Conservation (phyloP, 305 asterid species). For the Fraxinus xanthoxyloides region DNA sequence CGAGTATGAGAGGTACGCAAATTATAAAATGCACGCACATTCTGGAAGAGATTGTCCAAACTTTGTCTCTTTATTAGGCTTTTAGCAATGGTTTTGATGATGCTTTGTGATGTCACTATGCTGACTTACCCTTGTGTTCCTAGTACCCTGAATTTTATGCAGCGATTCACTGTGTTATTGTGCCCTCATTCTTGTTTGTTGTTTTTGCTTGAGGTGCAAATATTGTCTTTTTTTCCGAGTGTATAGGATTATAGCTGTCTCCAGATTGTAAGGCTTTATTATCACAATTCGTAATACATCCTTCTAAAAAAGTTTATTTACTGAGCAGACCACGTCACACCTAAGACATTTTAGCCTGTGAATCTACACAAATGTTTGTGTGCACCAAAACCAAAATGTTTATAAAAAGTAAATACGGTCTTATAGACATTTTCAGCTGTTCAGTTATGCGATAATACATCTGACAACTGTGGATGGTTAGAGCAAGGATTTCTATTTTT, state of each 20-base stretch:
- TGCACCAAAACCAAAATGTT: background rate
- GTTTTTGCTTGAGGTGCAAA: slow-evolving; percentile 1
- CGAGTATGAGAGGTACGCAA: slow-evolving; percentile 52
- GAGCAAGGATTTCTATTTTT: background rate
- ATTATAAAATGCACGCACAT: background rate
- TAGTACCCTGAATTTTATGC: background rate
- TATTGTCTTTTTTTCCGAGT: background rate
- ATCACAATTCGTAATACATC: background rate
- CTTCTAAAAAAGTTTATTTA: background rate
- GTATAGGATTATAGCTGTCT: background rate
- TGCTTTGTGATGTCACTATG: background rate
- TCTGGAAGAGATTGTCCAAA: background rate
- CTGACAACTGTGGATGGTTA: background rate
- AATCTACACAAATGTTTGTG: background rate
- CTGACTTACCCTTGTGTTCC: slow-evolving; percentile 5
- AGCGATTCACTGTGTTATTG: background rate
- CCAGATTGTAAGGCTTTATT: background rate
- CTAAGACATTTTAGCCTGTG: background rate
- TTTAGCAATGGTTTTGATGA: background rate
- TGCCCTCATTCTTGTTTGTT: background rate
- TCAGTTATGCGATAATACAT: background rate
- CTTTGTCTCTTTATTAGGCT: background rate
- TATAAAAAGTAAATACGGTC: background rate
- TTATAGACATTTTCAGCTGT: background rate
- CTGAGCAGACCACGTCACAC: background rate